Conservation (phyloP, 176 grass and related monocot species). For the Cenchrus americanus region DNA sequence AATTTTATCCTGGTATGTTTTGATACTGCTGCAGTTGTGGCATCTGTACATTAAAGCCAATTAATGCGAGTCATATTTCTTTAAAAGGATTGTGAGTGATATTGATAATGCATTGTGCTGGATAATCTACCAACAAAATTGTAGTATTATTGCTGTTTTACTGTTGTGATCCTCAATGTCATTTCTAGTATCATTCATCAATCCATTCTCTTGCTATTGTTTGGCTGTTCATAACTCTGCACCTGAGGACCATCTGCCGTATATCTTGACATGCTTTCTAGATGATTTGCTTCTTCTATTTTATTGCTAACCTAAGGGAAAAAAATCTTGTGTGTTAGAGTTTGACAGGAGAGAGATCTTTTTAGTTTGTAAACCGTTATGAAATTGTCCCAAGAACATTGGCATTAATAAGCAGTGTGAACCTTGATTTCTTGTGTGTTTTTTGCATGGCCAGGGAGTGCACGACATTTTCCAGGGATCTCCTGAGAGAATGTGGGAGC, state of each 20-base stretch:
- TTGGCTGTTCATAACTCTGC: background rate
- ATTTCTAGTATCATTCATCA: background rate
- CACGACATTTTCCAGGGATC: slow-evolving; percentile 99
- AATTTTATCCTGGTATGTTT: background rate
- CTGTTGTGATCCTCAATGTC: background rate
- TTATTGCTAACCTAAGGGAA: background rate
- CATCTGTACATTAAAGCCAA: background rate
- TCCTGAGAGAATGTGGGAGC: slow-evolving; percentile 85
- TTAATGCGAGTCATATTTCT: background rate
- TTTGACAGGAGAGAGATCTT: background rate
- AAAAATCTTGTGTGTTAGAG: background rate
- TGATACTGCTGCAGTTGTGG: background rate
- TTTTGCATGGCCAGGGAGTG: slow-evolving; percentile 64
- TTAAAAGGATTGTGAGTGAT: background rate
- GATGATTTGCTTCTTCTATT: background rate
- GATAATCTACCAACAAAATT: background rate
- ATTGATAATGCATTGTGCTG: background rate
- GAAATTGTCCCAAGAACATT: background rate
- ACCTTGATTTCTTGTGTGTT: background rate
- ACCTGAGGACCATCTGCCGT: background rate
- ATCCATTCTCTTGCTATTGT: background rate
- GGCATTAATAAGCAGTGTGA: background rate
- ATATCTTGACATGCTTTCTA: background rate
- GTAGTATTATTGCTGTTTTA: background rate
- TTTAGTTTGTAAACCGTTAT: slow-evolving; percentile 6